A percentile compares a stretch with the other conserved stretches of the same genome.
phyloP scores from a whole-genome alignment of 176 grass and related monocot genomes.

The Bromus sterilis region DNA sequence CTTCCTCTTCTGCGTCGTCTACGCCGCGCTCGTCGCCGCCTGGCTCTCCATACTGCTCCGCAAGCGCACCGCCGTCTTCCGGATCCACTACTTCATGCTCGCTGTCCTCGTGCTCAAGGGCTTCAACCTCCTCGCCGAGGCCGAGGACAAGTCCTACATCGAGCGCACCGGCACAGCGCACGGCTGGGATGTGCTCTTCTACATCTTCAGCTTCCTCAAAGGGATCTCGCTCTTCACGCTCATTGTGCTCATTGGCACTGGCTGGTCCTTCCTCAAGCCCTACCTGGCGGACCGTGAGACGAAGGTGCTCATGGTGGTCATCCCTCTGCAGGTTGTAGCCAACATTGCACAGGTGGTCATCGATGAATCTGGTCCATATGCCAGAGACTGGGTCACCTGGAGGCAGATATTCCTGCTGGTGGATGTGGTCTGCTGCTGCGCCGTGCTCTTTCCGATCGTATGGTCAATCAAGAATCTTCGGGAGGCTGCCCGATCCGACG shows the following conservation, averaged over 20 bases:
- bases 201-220: slow-evolving; percentile 97
- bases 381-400: slow-evolving; percentile 82
- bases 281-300: slow-evolving; percentile 88
- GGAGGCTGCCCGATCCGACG: slow-evolving; percentile 81
- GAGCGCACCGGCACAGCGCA: slow-evolving; percentile 88
- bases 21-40: slow-evolving; percentile 49
- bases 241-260: slow-evolving; percentile 93
- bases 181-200: slow-evolving; percentile 96
- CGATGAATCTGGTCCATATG: slow-evolving; percentile 84
- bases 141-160: slow-evolving; percentile 92
- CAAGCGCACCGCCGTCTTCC: slow-evolving; percentile 75
- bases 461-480: slow-evolving; percentile 98
- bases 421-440: slow-evolving; percentile 91
- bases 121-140: slow-evolving; percentile 76
- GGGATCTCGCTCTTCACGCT: slow-evolving; percentile 96
- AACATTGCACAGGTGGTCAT: slow-evolving; percentile 94
- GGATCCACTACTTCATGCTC: slow-evolving; percentile 99
- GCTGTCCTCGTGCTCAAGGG: slow-evolving; percentile 86
- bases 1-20: slow-evolving; percentile 69
- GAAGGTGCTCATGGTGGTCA: slow-evolving; percentile 93
- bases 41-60: slow-evolving; percentile 71
- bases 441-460: slow-evolving; percentile 84
- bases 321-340: slow-evolving; percentile 88
- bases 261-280: slow-evolving; percentile 96
- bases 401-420: slow-evolving; percentile 90